A percentile compares a stretch with the other conserved stretches of the same genome.
These are phyloP conservation scores for Monosporascus sp. DNA, from an alignment of 2,329 filamentous ascomycete genomes.

Conservation along the genomic window DNA sequence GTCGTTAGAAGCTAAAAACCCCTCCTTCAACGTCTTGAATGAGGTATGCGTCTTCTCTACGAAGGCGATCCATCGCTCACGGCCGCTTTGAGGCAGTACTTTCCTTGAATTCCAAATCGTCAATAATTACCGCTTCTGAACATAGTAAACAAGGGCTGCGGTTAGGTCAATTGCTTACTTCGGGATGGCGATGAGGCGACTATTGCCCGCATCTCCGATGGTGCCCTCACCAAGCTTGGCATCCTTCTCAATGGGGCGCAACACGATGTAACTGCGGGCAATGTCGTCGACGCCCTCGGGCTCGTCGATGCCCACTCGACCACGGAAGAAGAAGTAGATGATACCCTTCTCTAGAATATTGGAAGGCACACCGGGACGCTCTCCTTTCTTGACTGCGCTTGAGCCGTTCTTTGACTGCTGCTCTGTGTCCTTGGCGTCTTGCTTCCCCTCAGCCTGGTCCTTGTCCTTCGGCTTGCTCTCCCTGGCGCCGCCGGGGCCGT, in stretches of 20 bases:
- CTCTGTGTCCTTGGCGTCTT: constrained; percentile 15
- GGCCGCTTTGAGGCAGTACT: constrained; percentile 61
- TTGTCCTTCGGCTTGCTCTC: constrained; percentile 38
- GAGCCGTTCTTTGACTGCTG: constrained; percentile 18
- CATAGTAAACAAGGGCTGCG: not conserved
- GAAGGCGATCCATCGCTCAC: constrained; percentile 73
- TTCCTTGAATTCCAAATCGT: constrained; percentile 39
- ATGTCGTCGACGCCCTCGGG: constrained; percentile 67
- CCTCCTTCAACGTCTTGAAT: constrained; percentile 65
- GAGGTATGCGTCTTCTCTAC: constrained; percentile 68
- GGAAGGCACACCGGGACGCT: constrained; percentile 34
- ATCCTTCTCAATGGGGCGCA: constrained; percentile 66
- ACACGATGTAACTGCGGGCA: constrained; percentile 71
- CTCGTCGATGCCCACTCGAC: constrained; percentile 66
- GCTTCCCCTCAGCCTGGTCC: constrained; percentile 35
- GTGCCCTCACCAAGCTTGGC: constrained; percentile 55
- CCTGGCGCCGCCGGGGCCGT: constrained; percentile 11
- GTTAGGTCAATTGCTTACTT: constrained; percentile 38
- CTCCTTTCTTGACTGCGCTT: constrained; percentile 23
- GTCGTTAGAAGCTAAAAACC: constrained; percentile 60
- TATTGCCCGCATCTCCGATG: constrained; percentile 50
- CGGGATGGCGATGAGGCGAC: constrained; percentile 69
- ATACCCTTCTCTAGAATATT: constrained; percentile 78
- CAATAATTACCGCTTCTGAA: not conserved
- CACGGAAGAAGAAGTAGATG: constrained; percentile 86